Evolutionary conservation across 257 asterid genomes (phyloP).

Genomic region (Eustoma russellianum): DNA sequence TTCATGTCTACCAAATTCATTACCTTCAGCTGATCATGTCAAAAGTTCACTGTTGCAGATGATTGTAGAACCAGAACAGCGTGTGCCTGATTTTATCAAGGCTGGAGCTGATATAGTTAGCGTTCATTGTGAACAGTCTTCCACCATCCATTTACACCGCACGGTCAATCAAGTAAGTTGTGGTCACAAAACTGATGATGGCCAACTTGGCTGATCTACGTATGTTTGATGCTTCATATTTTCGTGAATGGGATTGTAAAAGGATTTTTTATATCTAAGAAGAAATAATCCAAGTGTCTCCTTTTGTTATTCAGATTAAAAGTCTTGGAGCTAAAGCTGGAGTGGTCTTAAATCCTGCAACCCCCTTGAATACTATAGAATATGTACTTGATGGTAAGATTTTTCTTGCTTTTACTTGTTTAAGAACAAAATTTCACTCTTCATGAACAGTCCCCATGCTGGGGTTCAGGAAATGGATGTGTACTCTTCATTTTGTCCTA

Average conservation of each 20-base stretch:
- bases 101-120: conserved; percentile 99
- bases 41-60: conserved; percentile 49
- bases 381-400: conserved; percentile 88
- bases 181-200: not conserved
- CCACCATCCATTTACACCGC: conserved; percentile 98
- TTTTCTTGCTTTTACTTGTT: no score
- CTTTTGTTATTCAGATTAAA: conserved; percentile 47
- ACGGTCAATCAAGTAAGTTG: conserved; percentile 76
- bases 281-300: not conserved
- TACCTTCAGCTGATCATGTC: conserved; percentile 16
- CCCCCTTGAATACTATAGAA: conserved; percentile 77
- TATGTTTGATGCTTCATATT: not conserved
- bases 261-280: no score
- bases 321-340: conserved; percentile 98
- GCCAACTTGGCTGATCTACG: not conserved
- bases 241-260: no score
- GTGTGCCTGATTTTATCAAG: conserved; percentile 93
- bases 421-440: not conserved
- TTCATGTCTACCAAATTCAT: conserved; percentile 5
- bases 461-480: no score
- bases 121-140: conserved; percentile 92
- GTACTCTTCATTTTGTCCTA: no score
- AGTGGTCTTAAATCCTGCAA: conserved; percentile 95
- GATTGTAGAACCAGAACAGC: conserved; percentile 99
- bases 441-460: not conserved